Evolutionary conservation across 2,329 filamentous ascomycete species (phyloP), one percentile per base, ranked within the genome.

Genomic region (Fusarium humuli): DNA sequence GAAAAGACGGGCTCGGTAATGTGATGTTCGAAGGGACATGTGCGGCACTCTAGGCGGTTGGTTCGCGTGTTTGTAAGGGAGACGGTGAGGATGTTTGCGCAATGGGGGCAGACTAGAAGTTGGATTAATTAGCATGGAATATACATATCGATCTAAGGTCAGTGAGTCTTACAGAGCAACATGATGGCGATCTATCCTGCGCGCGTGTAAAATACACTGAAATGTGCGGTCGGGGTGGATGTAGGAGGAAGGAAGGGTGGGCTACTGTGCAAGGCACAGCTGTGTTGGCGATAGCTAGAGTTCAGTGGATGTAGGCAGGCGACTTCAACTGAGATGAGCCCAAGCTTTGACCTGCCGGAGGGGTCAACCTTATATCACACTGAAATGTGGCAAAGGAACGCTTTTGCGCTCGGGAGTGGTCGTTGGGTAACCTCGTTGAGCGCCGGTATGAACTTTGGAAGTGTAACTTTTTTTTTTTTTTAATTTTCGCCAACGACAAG

Each of bases 41-140:
- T 97, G 62, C 94, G 92, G 83, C 96, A 99, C 82, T 97, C 94
- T 81, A 98, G 94, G 61, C 94, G 91, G 84, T 98, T 98, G 75
- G 82, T 83, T 62, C 86, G 84, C 52, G 82, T 83, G 69, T 83
- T 84, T 70, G 85, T 85, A 52, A 84, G 79, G 64, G 89, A 90
- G 75, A 95, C 90, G 76, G 91, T 93, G 77, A 96, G 89, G 81
- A 94, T 90, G 84, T 95, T 96, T 81, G 90, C 90, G 85, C 93
- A 96, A 79, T 89, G 88, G 53, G 93, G 93, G 81, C 93, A 96
- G 88, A 95, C 92, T 92, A 73, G 52, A 16, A 23, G 44, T 34
- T 49, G 57, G 29, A 40, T 54, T 23, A 30, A 34, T 54, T 65
- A 56, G 67, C 71, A 64, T 64, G 54, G 30, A 50, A 48, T 23